A percentile compares a stretch with the other conserved stretches of the same genome.
Conservation (phyloP, 1,139 yeast genomes). For the Insectozyma bohioensis region DNA sequence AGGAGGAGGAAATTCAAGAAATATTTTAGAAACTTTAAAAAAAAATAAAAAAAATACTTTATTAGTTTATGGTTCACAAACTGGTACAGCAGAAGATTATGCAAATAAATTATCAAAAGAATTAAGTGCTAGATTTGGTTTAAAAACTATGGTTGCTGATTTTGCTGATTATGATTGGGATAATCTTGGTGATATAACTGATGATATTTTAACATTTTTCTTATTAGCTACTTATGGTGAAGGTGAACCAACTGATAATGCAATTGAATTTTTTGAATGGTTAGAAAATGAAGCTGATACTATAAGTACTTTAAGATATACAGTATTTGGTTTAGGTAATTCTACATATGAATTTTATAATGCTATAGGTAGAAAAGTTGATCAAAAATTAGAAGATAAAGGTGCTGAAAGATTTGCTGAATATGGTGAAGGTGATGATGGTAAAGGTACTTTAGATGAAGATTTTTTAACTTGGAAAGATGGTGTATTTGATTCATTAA, state of each 20-base stretch:
- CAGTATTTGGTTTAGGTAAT: conserved; percentile 90
- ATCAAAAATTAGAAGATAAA: conserved; percentile 47
- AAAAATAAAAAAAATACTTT: conserved; percentile 71
- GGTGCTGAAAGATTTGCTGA: conserved; percentile 74
- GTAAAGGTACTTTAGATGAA: conserved; percentile 92
- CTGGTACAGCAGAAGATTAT: conserved; percentile 99
- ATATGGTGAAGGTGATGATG: conserved; percentile 92
- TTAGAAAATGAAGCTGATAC: conserved; percentile 60
- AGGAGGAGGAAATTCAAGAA: conserved; percentile 47
- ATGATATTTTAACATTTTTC: conserved; percentile 61
- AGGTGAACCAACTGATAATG: conserved; percentile 97
- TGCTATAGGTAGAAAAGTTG: conserved; percentile 69
- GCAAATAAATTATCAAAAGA: conserved; percentile 90
- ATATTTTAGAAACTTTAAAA: conserved; percentile 62
- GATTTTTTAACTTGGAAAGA: conserved; percentile 95
- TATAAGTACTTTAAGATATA: conserved; percentile 62
- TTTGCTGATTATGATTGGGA: conserved; percentile 84
- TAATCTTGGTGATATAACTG: conserved; percentile 54
- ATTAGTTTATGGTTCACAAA: conserved; percentile 93
- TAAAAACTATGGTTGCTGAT: conserved; percentile 84
- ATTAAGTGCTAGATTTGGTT: conserved; percentile 75
- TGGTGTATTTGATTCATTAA: conserved; percentile 62
- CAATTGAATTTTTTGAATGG: conserved; percentile 68
- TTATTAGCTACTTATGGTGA: conserved; percentile 95
- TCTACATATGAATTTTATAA: conserved; percentile 91